These are phyloP conservation scores for Starmerella gropengiesseri DNA, from an alignment of 805 yeast genomes.

Conservation along the genomic window DNA sequence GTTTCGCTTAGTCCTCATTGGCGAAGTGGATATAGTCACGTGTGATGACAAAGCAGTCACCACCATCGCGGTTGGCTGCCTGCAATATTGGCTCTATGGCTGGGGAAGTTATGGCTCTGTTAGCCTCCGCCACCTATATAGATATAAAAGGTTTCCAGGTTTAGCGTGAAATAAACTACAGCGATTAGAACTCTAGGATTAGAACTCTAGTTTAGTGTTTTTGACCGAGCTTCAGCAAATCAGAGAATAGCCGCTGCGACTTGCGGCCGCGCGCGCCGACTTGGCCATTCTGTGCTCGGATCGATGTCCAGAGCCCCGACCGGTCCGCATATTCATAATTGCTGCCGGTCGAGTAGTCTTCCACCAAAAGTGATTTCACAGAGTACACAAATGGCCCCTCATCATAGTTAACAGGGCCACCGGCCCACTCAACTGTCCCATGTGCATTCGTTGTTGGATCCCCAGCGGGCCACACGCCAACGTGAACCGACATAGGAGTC, in stretches of 20 bases:
- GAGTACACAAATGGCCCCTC: conserved; percentile 45
- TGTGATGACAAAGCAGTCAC: conserved; percentile 17
- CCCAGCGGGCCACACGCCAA: conserved; percentile 46
- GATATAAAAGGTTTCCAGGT: not conserved
- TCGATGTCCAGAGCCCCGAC: conserved; percentile 34
- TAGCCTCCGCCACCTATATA: too few relatives aligned
- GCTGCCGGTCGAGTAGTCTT: conserved; percentile 43
- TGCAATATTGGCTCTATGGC: too few relatives aligned
- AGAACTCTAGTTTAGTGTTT: not conserved
- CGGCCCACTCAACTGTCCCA: conserved; percentile 69
- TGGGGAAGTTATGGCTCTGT: too few relatives aligned
- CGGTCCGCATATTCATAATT: conserved; percentile 35
- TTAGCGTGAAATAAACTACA: not conserved
- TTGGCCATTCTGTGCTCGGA: conserved; percentile 35
- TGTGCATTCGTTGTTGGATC: conserved; percentile 35
- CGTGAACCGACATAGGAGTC: conserved; percentile 70
- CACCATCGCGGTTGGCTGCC: too few relatives aligned
- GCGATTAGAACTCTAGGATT: not conserved
- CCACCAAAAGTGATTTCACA: conserved; percentile 48
- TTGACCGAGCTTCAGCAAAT: conserved; percentile 24
- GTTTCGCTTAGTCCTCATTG: conserved; percentile 21
- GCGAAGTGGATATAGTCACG: conserved; percentile 12
- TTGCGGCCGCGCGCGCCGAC: conserved; percentile 40
- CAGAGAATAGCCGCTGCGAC: conserved; percentile 28
- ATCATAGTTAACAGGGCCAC: conserved; percentile 46